Evolutionary conservation across 73 alveolate genomes (phyloP).

Genomic region (Paramecium pentaurelia): DNA sequence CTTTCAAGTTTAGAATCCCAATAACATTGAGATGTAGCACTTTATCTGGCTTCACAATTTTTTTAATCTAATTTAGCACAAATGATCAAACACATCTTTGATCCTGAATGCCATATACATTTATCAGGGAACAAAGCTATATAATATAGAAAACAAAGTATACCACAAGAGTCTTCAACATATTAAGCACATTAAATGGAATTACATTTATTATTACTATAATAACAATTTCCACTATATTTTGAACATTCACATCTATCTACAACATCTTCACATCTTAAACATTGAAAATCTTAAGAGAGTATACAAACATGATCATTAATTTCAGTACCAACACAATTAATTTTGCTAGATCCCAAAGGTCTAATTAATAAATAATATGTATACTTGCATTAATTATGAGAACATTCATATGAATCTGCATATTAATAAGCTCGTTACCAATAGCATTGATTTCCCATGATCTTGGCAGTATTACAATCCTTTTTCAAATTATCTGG

Average conservation of each 20-base stretch:
- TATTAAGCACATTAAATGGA: neutral
- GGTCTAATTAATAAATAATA: neutral
- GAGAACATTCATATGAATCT: neutral
- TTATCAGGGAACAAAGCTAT: neutral
- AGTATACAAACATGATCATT: neutral
- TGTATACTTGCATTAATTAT: neutral
- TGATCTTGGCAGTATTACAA: neutral
- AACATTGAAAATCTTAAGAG: neutral
- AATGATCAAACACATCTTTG: neutral
- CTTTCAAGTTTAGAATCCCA: neutral
- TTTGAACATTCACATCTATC: neutral
- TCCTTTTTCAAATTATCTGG: neutral
- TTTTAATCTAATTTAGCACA: neutral
- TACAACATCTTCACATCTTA: neutral
- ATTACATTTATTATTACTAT: neutral
- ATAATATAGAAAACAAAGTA: neutral
- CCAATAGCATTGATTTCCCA: neutral
- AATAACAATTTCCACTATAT: neutral
- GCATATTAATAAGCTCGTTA: neutral
- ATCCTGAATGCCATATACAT: neutral
- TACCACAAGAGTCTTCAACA: neutral
- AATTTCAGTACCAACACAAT: neutral
- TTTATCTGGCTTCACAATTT: neutral
- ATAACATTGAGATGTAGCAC: neutral
- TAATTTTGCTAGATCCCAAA: neutral